Conservation (phyloP, 805 yeast genomes). For the Myxozyma sirexii region DNA sequence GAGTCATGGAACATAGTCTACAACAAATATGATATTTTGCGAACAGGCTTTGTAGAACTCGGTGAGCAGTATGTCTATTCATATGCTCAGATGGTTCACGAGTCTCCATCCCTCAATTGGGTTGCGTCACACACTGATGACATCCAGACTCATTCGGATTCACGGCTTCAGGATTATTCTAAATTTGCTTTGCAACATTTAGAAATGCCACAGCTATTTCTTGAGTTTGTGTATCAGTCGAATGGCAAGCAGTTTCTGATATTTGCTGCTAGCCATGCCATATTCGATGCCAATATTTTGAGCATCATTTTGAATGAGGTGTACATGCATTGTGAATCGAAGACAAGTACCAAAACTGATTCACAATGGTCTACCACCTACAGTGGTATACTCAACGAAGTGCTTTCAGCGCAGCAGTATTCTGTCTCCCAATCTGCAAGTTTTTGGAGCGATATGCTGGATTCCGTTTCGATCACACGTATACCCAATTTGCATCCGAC, state of each 20-base stretch:
- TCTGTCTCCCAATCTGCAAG: not conserved
- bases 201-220: slow-evolving; percentile 22
- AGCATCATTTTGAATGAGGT: slow-evolving; percentile 13
- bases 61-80: slow-evolving; percentile 11
- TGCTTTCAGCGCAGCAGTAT: slow-evolving; percentile 6
- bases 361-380: not conserved
- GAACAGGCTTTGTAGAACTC: slow-evolving; percentile 31
- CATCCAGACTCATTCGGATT: not conserved
- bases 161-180: not conserved
- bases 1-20: slow-evolving; percentile 19
- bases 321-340: not conserved
- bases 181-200: slow-evolving; percentile 9
- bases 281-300: slow-evolving; percentile 32
- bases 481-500: slow-evolving; percentile 29
- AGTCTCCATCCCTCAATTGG: slow-evolving; percentile 7
- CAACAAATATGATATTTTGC: slow-evolving; percentile 23
- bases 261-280: slow-evolving; percentile 32
- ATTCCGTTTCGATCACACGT: slow-evolving; percentile 1
- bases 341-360: not conserved
- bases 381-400: slow-evolving; percentile 6
- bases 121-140: not conserved
- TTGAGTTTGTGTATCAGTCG: slow-evolving; percentile 8
- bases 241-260: slow-evolving; percentile 11
- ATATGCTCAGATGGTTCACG: slow-evolving; percentile 31
- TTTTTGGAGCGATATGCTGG: slow-evolving; percentile 27